Evolutionary conservation across 345 rosid species (phyloP), one percentile per base, ranked within the genome.

Genomic region (Lagerstroemia speciosa): DNA sequence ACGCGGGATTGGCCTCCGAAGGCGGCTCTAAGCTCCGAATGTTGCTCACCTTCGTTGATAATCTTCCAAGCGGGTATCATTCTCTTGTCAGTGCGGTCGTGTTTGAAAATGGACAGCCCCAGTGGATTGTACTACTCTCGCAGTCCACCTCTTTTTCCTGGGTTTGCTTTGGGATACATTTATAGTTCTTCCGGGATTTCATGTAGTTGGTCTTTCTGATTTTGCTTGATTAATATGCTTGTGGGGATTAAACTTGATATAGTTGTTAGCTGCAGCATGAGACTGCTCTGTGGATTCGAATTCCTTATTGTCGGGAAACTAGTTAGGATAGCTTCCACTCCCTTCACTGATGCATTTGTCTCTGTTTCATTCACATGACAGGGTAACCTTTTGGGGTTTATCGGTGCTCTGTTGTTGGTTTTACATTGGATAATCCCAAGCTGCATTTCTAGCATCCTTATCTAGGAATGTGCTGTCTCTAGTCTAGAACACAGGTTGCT

Each of bases 1-100:
- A 93, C 75, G 97, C 97, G 75, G 98, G 98, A 0, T 89, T 93
- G 81, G 97, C 96, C 48, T 93, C 98, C 34, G 98, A 93, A 79
- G 98, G 97, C 27, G 98, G 97, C 38, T 90, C 98, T 6, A 93
- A 90, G 88, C 97, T 93, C 77, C 91, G 89, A 82, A 93, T 93
- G 98, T 74, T 93, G 76, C 93, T 93, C 76, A 84, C 97, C 69
- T 87, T 71, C 72, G 98, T 89, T 33, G 89, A 89, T 83, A 81
- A 66, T 70, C 85, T 93, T n/a, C 98, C 90, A 41, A 68, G 67
- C 73, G 90, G 90, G 90, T 85, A 79, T 65, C 0, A 53, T 11
- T 22, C 60, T 61, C 40, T 30, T 55, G 9, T 45, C 19, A 24
- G 36, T 27, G 32, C 24, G 10, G 17, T 27, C 55, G 43, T 38